Base-by-base conservation (phyloP, 2,329 filamentous ascomycete genomes). In the Nectriaceae sp. region DNA sequence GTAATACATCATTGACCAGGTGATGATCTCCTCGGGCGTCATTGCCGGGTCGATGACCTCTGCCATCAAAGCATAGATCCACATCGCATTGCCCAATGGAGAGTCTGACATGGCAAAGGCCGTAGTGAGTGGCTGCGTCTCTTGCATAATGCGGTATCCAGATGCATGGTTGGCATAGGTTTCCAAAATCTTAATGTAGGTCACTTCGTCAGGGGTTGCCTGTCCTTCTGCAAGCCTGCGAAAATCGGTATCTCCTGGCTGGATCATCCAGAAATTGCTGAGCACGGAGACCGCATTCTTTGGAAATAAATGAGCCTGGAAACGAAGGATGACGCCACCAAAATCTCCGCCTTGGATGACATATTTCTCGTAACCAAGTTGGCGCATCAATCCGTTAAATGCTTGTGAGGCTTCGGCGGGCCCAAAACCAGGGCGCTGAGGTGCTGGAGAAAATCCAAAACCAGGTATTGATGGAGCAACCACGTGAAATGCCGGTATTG, bases 391-490 rank as follows among this genome's bases (percentile, higher is more conserved):
- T 8, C 55, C 56, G 47, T 73, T 50, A 49, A 70, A 70, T 1
- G 62, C 61, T 4, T 63, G 52, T 0, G 64, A 70, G 6, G 60
- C 58, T 22, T 70, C 59, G 2, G 44, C 42, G 2, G 60, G 54
- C 3, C 56, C 63, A 21, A 75, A 65, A 0, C 70, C 70, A 0
- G 58, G 35, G 8, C 47, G 22, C 2, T 6, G 37, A 3, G 56
- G 48, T 3, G 55, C 47, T 3, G 65, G 61, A 1, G 70, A 75
- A 55, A 76, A 77, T 11, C 68, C 75, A 49, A 67, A 78, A 18
- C 73, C 74, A 0, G 74, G 73, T 2, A 72, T 55, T 4, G 68
- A 72, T 4, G 76, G 76, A 0, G 71, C 72, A 3, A 80, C 68
- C 26, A 78, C 65, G 53, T 78, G 72, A 59, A 76, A 79, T 3